Percentiles rank a stretch among this genome's conserved stretches.
Conservation (phyloP, 2,329 filamentous ascomycete species). For the Reticulascus tulasneorum region DNA sequence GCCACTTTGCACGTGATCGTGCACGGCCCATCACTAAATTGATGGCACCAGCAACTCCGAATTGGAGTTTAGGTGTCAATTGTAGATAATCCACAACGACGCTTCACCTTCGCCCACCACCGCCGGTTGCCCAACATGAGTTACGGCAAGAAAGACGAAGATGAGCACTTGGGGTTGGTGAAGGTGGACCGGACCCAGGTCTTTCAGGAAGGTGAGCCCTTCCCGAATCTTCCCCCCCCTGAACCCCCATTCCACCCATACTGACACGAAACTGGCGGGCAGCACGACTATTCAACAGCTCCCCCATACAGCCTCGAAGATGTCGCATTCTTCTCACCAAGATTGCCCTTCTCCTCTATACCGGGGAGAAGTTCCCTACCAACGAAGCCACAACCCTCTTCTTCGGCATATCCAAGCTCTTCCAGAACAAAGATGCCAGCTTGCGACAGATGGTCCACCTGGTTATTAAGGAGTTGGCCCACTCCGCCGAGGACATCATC, state of each 20-base stretch:
- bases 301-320: constrained; percentile 93
- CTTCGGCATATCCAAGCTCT: constrained; percentile 98
- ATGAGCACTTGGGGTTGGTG: constrained; percentile 88
- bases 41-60: too few relatives aligned
- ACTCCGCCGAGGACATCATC: constrained; percentile 96
- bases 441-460: constrained; percentile 98
- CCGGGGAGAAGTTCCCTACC: constrained; percentile 92
- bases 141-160: constrained; percentile 99
- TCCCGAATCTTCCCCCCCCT: background rate
- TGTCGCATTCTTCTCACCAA: constrained; percentile 97
- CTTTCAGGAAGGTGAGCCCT: constrained; percentile 85
- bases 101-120: too few relatives aligned
- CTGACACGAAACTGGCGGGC: constrained; percentile 19
- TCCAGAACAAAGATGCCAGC: constrained; percentile 98
- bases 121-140: constrained; percentile 67
- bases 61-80: too few relatives aligned
- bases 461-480: constrained; percentile 94
- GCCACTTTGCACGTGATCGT: too few relatives aligned
- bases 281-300: constrained; percentile 98
- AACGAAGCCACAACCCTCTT: constrained; percentile 98
- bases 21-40: too few relatives aligned
- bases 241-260: constrained; percentile 5
- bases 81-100: too few relatives aligned
- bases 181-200: constrained; percentile 97
- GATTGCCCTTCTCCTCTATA: constrained; percentile 93